These are phyloP conservation scores for Talaromyces albobiverticillius DNA, from an alignment of 2,329 filamentous ascomycete species.

Conservation along the genomic window DNA sequence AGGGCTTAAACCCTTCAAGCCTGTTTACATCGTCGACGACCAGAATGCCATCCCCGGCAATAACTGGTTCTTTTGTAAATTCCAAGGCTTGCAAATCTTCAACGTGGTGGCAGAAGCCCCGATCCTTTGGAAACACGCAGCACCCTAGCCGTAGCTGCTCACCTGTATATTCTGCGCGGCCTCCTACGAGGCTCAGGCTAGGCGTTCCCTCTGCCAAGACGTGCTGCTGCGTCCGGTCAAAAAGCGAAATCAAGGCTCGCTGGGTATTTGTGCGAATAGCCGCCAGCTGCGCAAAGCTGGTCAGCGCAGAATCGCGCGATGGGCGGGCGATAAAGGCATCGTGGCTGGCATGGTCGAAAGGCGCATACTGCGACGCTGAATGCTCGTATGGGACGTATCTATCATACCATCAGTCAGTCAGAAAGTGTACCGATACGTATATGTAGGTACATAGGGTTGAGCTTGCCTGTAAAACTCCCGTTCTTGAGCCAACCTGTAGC, in stretches of 20 bases:
- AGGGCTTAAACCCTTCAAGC: background rate
- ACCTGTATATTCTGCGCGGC: slow-evolving; percentile 17
- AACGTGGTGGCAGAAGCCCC: slow-evolving; percentile 27
- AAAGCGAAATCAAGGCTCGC: slow-evolving; percentile 51
- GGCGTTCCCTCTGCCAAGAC: slow-evolving; percentile 53
- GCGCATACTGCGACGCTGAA: slow-evolving; percentile 23
- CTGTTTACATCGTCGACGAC: background rate
- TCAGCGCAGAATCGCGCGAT: slow-evolving; percentile 38
- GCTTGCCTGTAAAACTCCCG: slow-evolving; percentile 23
- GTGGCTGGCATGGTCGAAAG: slow-evolving; percentile 19
- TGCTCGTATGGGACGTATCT: slow-evolving; percentile 7
- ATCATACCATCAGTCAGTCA: slow-evolving; percentile 7
- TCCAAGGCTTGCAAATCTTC: too few species aligned
- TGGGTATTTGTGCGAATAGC: slow-evolving; percentile 42
- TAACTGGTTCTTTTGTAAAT: too few species aligned
- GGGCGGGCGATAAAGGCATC: slow-evolving; percentile 23
- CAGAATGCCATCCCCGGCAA: background rate
- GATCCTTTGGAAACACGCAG: slow-evolving; percentile 27
- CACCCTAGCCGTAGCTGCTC: slow-evolving; percentile 30
- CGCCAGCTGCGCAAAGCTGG: slow-evolving; percentile 51
- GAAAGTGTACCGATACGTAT: background rate
- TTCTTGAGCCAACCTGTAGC: slow-evolving; percentile 18
- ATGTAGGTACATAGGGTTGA: background rate
- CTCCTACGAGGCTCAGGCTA: slow-evolving; percentile 34
- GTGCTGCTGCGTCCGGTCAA: slow-evolving; percentile 49